Evolutionary conservation across 1,284 basidiomycete species (phyloP).

Genomic region (Ganoderma lingzhi): DNA sequence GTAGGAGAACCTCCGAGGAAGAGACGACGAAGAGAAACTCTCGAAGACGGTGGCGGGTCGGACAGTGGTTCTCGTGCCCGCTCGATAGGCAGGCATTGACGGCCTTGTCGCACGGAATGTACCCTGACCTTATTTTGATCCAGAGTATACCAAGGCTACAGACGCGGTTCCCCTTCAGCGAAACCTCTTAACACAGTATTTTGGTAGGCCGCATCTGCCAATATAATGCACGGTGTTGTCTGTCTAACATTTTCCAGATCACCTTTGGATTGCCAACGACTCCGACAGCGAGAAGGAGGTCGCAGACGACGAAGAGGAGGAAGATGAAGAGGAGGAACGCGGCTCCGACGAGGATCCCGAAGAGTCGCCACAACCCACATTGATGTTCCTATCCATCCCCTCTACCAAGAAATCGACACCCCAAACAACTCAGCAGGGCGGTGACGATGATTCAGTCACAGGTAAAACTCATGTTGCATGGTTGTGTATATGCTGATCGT

Average conservation of each 20-base stretch:
- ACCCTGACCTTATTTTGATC: background rate
- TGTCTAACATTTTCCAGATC: constrained; percentile 14
- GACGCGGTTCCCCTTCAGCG: constrained; percentile 14
- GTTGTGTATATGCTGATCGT: background rate
- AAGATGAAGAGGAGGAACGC: constrained; percentile 29
- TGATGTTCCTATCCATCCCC: constrained; percentile 17
- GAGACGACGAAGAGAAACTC: constrained; percentile 21
- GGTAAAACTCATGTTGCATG: background rate
- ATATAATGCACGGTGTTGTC: too few species aligned
- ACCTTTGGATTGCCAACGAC: constrained; percentile 29
- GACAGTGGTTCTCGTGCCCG: constrained; percentile 6
- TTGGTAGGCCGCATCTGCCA: constrained; percentile 25
- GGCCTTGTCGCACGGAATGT: background rate
- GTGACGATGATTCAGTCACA: constrained; percentile 28
- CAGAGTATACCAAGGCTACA: background rate
- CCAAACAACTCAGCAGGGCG: background rate
- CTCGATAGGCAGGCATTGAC: constrained; percentile 2
- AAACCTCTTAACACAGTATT: constrained; percentile 35
- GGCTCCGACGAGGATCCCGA: constrained; percentile 19
- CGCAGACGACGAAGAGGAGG: constrained; percentile 26
- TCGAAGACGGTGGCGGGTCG: background rate
- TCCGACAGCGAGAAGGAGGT: constrained; percentile 35
- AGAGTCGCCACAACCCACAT: background rate
- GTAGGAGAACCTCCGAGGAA: constrained; percentile 15
- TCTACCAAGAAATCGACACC: constrained; percentile 7